Percentiles rank a stretch among this genome's conserved stretches.
These are phyloP conservation scores for Lasiosphaeria miniovina DNA, from an alignment of 495 filamentous ascomycete species.

Conservation along the genomic window DNA sequence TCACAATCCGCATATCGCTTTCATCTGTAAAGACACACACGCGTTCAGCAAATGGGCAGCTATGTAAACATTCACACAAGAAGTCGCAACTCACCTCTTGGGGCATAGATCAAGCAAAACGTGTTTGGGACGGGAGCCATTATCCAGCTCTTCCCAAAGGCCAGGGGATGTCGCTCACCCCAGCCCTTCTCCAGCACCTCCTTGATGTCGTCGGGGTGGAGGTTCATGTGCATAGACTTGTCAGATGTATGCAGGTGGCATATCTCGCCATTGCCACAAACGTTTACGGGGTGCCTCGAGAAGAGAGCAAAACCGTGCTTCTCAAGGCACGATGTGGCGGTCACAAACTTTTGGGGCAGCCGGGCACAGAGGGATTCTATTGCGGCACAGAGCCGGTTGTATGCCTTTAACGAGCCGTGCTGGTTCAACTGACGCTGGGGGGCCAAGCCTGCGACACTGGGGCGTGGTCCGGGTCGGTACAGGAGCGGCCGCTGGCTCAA, in stretches of 20 bases:
- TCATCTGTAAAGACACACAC: constrained; percentile 35
- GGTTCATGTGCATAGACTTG: constrained; percentile 68
- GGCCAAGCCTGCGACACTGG: constrained; percentile 67
- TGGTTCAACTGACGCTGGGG: constrained; percentile 77
- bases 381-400: constrained; percentile 45
- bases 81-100: constrained; percentile 43
- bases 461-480: constrained; percentile 58
- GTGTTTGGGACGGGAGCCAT: constrained; percentile 60
- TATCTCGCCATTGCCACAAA: constrained; percentile 70
- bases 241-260: constrained; percentile 77
- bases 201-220: constrained; percentile 76
- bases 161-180: constrained; percentile 86
- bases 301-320: constrained; percentile 77
- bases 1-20: constrained; percentile 63
- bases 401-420: constrained; percentile 49
- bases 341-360: constrained; percentile 51
- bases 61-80: neutral
- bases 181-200: constrained; percentile 75
- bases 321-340: constrained; percentile 71
- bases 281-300: constrained; percentile 55
- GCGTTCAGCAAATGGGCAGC: neutral
- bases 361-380: constrained; percentile 49
- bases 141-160: constrained; percentile 47
- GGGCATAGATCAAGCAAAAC: constrained; percentile 83
- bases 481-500: constrained; percentile 45